Evolutionary conservation across 257 asterid genomes (phyloP), one percentile per base, ranked within the genome.

Genomic region (Solanum tarijense): DNA sequence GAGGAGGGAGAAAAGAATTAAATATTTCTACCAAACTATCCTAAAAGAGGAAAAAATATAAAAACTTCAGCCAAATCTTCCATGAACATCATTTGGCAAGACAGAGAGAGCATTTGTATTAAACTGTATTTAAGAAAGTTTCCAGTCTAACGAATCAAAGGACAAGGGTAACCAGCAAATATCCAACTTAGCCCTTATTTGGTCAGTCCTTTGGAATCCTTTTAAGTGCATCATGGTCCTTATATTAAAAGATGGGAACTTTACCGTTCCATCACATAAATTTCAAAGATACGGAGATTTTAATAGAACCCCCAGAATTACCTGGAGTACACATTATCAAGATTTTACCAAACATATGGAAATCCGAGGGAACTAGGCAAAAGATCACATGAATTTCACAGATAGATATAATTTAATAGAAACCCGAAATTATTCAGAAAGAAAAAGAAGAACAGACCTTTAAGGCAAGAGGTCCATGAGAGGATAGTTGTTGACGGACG

Each of bases 401-500:
- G 46, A 39, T 39, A 39, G 6, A 23, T 1, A 60, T 18, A 55
- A 18, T 2, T 55, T 55, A 20, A 66, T 66, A 66, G 35, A 71
- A 71, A 31, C 78, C 39, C 35, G 13, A 73, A 73, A 73, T 14
- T 3, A 73, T 34, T 20, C 43, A 73, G 4, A 9, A 71, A 31
- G 41, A 16, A 29, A 71, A 7, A 4, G 9, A 31, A 7, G 32
- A 7, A 27, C 48, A 79, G 3, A 95, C 98, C 98, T 95, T 93
- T 81, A 93, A 90, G 79, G 99, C 90, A 62, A 94, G 93, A 52
- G 98, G 94, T 0, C 96, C 97, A 68, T 75, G 89, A 12, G 99
- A 89, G 29, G 98, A 88, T 11, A 97, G 94, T 90, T 96, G 94
- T 7, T 93, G 96, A 72, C 99, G 99, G 81, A 97, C 99, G 38